These are phyloP conservation scores for Globisporangium uncinulatum DNA, from an alignment of 352 stramenopile genomes.

Conservation along the genomic window DNA sequence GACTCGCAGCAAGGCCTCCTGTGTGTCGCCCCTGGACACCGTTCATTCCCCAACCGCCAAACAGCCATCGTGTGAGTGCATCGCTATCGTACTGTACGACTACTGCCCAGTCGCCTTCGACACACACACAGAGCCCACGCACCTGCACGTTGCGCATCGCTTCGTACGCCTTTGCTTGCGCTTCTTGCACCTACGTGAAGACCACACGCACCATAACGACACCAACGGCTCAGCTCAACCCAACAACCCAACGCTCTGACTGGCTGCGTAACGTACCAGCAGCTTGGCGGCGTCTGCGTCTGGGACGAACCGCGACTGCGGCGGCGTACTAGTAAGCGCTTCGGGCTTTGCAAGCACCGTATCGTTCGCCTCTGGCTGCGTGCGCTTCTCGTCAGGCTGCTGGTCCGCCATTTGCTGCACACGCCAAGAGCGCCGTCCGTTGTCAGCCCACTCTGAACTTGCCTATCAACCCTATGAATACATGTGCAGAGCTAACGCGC, in stretches of 20 bases:
- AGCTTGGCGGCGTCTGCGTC: constrained; percentile 13
- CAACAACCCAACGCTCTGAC: background rate
- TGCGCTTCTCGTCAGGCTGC: constrained; percentile 10
- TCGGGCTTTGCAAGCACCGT: background rate
- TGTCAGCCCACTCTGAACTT: background rate
- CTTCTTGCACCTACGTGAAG: constrained; percentile 15
- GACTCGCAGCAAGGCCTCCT: background rate
- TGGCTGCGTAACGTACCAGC: constrained; percentile 4
- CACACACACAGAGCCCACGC: background rate
- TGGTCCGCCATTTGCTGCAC: constrained; percentile 19
- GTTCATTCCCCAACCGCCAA: background rate
- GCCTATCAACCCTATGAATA: background rate
- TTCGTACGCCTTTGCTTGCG: constrained; percentile 21
- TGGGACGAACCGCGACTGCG: constrained; percentile 1
- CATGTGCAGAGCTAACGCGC: background rate
- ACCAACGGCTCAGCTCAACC: no score
- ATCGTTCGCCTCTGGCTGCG: background rate
- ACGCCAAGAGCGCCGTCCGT: constrained; percentile 6
- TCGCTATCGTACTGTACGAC: no score
- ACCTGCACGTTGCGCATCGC: constrained; percentile 22
- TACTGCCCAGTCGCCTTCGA: no score
- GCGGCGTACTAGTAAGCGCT: background rate
- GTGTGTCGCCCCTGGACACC: background rate
- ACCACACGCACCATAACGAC: no score
- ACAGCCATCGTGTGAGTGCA: background rate